Percentiles rank a stretch among this genome's conserved stretches.
These are phyloP conservation scores for Hamigera avellanea DNA, from an alignment of 495 filamentous ascomycete species.

Conservation along the genomic window DNA sequence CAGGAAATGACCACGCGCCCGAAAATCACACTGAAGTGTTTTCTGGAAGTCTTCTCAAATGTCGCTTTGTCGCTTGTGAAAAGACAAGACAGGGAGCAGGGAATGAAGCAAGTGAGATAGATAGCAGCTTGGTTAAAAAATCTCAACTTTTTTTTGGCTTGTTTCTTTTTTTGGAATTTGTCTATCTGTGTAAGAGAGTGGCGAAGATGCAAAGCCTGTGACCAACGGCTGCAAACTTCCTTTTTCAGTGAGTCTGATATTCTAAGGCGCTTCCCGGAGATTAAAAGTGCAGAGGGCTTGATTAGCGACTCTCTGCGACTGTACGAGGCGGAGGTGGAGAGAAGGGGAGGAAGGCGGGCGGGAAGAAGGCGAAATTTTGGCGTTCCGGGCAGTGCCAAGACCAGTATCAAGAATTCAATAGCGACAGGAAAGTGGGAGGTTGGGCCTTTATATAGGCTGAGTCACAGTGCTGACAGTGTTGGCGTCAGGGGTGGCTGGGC, in stretches of 20 bases:
- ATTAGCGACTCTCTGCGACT: slow-evolving; percentile 9
- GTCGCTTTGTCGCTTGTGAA: slow-evolving; percentile 4
- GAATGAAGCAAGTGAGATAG: neutral
- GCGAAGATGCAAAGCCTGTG: slow-evolving; percentile 8
- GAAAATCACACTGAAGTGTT: slow-evolving; percentile 39
- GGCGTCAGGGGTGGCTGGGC: slow-evolving; percentile 30
- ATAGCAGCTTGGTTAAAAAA: neutral
- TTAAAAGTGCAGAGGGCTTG: slow-evolving; percentile 1
- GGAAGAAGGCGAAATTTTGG: slow-evolving; percentile 11
- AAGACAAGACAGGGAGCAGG: neutral
- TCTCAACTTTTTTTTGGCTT: slow-evolving; percentile 9
- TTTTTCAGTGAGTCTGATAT: slow-evolving; percentile 13
- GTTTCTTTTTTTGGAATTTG: slow-evolving; percentile 15
- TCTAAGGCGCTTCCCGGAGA: slow-evolving; percentile 11
- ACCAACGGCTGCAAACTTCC: slow-evolving; percentile 16
- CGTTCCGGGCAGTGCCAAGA: slow-evolving; percentile 38
- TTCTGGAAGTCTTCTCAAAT: slow-evolving; percentile 9
- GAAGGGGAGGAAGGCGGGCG: slow-evolving; percentile 15
- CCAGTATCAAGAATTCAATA: slow-evolving; percentile 28
- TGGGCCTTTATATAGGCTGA: slow-evolving; percentile 39
- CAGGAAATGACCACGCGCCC: slow-evolving; percentile 7
- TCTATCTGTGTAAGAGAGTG: slow-evolving; percentile 25
- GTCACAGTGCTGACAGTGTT: slow-evolving; percentile 17
- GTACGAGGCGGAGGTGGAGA: slow-evolving; percentile 10
- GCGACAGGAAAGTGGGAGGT: slow-evolving; percentile 27